Base-by-base conservation (phyloP, 208 protist species). In the Phytomonas sp. region DNA sequence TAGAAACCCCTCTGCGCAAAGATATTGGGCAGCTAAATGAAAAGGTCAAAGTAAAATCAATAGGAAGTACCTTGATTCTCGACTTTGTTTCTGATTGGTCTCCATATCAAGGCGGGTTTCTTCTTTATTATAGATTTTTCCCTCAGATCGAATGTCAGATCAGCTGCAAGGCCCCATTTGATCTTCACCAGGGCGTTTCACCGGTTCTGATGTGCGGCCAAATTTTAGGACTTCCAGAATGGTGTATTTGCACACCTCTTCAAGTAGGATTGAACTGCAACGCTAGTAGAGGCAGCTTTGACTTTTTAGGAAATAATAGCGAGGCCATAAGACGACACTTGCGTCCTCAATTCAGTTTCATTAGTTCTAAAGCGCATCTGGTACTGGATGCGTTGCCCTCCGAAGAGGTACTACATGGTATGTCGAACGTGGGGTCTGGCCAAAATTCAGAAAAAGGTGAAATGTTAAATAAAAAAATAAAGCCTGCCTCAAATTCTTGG, bases 11-110 rank as follows among this genome's bases (percentile, higher is more conserved):
- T 11, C 32, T 67, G 64, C 23, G 33, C 23, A 12, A 3, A 30
- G 16, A n/a, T 19, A 29, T 30, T 61, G n/a, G 30, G 36, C 16
- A 33, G 52, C 26, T 0, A 5, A 67, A 60, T 8, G 52, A 52
- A 14, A 0, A 10, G 8, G 62, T 64, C 0, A 34, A 32, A n/a
- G 33, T 87, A 33, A 60, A 40, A 5, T 92, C 84, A 12, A 68
- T 63, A 2, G 68, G 67, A 4, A 67, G 69, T 31, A 67, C 32
- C 31, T 31, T 92, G 32, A 45, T 79, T n/a, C 59, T 92, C 23
- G 68, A 81, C 19, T 91, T 94, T 66, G 29, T 69, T 14, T 90
- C 86, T 2, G 76, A 82, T 71, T 91, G 84, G 83, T 80, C 75
- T 6, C 74, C 70, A 23, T 33, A 60, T 11, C 40, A 61, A 0